Base-by-base conservation (phyloP, 345 rosid species). In the Bruguiera sexangula region DNA sequence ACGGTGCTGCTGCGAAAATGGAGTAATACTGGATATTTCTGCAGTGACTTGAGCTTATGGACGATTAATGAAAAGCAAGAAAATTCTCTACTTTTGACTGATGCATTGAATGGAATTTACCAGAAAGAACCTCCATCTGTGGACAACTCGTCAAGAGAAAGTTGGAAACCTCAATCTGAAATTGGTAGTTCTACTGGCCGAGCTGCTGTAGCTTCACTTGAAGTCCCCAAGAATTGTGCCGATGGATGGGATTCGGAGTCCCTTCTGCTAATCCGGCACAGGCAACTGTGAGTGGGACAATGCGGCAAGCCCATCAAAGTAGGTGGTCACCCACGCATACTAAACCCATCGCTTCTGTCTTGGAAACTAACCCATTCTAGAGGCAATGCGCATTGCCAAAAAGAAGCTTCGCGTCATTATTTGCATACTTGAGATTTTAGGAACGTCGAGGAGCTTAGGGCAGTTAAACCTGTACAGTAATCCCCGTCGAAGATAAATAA, bases 251-350 rank as follows among this genome's bases (percentile, higher is more conserved):
- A 73, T 80, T 78, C 84, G 73, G 85, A 84, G 19, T 95, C 73
- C 98, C 92, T 26, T 95, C 99, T 53, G 96, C 98, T 56, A 90
- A 96, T 71, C 99, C 98, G 6, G 83, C 82, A 71, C 96, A 80
- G 81, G 75, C 81, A 62, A 62, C 79, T 18, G 55, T 79, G 6
- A 65, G 61, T 54, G 86, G 79, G 56, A 66, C 61, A 18, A 88
- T 68, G 76, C 84, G 73, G 52, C 83, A 76, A 74, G 73, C 30
- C 7, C 78, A 73, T 71, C 91, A 87, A 82, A 87, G 80, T 66
- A 81, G 80, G 74, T 85, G 91, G 97, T 88, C 96, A 16, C 87
- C 95, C 37, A 84, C 84, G 16, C 78, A 81, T 55, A 62, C 21
- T 55, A 83, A 81, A 76, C 75, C 75, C 21, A 72, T 82, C 46